Conservation (phyloP, 129 eudicot species). For the Flaveria brownii region DNA sequence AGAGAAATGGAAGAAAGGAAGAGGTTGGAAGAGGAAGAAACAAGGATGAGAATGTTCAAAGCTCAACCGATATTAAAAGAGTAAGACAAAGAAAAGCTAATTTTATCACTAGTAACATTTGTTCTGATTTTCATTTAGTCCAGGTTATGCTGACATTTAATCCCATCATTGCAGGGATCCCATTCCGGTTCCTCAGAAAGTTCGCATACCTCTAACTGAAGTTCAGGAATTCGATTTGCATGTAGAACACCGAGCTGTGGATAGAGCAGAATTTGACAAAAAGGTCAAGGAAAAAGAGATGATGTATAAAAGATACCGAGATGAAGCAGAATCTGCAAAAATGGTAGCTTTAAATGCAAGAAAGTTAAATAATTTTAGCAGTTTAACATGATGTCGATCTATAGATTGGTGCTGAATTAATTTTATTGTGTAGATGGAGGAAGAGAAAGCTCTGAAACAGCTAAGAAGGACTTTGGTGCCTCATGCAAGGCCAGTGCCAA, state of each 20-base stretch:
- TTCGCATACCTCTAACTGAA: slow-evolving; percentile 76
- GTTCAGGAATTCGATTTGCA: slow-evolving; percentile 82
- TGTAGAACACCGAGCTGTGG: slow-evolving; percentile 73
- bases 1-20: slow-evolving; percentile 83
- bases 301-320: slow-evolving; percentile 86
- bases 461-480: slow-evolving; percentile 86
- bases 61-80: slow-evolving; percentile 86
- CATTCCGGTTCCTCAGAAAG: slow-evolving; percentile 87
- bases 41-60: slow-evolving; percentile 66
- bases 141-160: slow-evolving; percentile 8
- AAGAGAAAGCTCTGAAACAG: slow-evolving; percentile 91
- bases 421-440: slow-evolving; percentile 66
- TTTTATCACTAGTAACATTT: not conserved
- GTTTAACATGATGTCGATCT: not conserved
- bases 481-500: slow-evolving; percentile 92
- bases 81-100: slow-evolving; percentile 33
- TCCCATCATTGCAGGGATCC: slow-evolving; percentile 63
- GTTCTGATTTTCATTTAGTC: not conserved
- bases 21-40: slow-evolving; percentile 74
- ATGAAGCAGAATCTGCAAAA: slow-evolving; percentile 81
- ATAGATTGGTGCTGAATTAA: not conserved
- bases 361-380: not conserved
- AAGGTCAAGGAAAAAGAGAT: slow-evolving; percentile 88
- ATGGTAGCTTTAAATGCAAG: slow-evolving; percentile 43
- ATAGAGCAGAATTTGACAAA: slow-evolving; percentile 86